Conservation (phyloP, 768 basidiomycete genomes). For the Mycena belliarum region DNA sequence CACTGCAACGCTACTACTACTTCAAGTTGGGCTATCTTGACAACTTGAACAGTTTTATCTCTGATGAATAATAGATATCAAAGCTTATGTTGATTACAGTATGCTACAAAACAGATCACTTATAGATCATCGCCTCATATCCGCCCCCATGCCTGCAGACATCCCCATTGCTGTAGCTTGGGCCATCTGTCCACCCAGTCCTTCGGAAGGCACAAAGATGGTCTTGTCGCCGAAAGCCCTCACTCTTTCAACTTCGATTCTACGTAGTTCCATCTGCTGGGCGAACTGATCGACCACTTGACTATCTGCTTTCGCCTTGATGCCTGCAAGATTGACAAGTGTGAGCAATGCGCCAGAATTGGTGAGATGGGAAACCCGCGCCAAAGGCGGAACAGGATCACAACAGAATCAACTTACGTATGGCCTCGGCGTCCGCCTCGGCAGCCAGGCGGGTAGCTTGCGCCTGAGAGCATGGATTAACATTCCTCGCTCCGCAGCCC, state of each 20-base stretch:
- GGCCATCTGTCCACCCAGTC: conserved; percentile 57
- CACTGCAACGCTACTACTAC: no score
- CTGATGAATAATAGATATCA: no score
- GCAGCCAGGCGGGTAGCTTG: conserved; percentile 76
- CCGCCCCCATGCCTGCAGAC: conserved; percentile 64
- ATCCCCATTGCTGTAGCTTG: conserved; percentile 66
- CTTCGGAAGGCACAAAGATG: conserved; percentile 69
- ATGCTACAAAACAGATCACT: no score
- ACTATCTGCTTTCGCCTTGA: conserved; percentile 64
- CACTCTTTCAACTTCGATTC: conserved; percentile 64
- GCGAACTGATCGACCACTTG: conserved; percentile 66
- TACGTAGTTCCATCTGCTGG: conserved; percentile 67
- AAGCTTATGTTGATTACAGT: no score
- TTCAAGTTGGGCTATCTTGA: no score
- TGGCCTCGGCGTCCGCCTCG: conserved; percentile 72
- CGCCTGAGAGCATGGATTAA: no score
- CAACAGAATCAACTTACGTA: no score
- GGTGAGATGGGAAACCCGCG: not conserved
- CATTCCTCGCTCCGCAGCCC: no score
- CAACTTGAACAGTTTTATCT: no score
- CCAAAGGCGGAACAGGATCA: no score
- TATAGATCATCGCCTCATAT: conserved; percentile 18
- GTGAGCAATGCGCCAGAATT: no score
- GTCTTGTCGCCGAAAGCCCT: conserved; percentile 69
- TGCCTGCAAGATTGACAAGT: no score